phyloP scores from a whole-genome alignment of 1,284 basidiomycete genomes.

The Porogramme epimiltina region DNA sequence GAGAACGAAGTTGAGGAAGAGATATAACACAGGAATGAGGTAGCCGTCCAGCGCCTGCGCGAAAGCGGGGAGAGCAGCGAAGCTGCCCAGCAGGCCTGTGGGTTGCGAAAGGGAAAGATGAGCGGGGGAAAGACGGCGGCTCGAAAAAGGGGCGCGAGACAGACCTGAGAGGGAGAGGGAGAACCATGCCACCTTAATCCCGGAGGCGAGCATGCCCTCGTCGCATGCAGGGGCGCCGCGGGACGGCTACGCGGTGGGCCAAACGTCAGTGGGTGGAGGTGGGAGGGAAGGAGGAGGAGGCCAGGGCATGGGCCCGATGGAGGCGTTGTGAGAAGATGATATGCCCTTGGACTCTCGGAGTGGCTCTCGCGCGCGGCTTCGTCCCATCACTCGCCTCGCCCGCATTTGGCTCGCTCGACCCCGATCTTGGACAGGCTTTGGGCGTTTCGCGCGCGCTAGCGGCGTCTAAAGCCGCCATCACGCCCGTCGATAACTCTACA shows the following conservation, averaged over 20 bases:
- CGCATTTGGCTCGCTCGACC: slow-evolving; percentile 7
- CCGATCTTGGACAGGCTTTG: not conserved
- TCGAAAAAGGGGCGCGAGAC: slow-evolving; percentile 3
- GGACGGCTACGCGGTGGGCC: slow-evolving; percentile 7
- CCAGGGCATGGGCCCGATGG: slow-evolving; percentile 1
- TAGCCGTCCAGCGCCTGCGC: slow-evolving; percentile 38
- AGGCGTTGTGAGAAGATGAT: slow-evolving; percentile 14
- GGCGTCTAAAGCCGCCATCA: slow-evolving; percentile 14
- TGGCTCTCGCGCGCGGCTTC: not conserved
- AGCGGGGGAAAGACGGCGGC: not conserved
- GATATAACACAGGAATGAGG: slow-evolving; percentile 50
- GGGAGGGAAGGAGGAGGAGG: slow-evolving; percentile 11
- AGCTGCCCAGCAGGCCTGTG: slow-evolving; percentile 49
- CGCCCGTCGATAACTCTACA: too few relatives aligned
- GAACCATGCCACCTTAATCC: slow-evolving; percentile 34
- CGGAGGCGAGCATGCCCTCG: slow-evolving; percentile 32
- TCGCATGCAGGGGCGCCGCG: slow-evolving; percentile 17
- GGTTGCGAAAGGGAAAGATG: not conserved
- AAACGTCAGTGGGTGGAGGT: slow-evolving; percentile 10
- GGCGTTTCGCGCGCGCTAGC: too few relatives aligned
- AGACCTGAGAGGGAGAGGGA: slow-evolving; percentile 33
- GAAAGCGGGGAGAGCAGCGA: slow-evolving; percentile 47
- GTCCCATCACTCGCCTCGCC: not conserved
- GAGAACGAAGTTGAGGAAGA: slow-evolving; percentile 46
- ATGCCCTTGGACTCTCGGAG: not conserved